Conservation (phyloP, 441 rosid species). For the Hypseocharis bilobata region DNA sequence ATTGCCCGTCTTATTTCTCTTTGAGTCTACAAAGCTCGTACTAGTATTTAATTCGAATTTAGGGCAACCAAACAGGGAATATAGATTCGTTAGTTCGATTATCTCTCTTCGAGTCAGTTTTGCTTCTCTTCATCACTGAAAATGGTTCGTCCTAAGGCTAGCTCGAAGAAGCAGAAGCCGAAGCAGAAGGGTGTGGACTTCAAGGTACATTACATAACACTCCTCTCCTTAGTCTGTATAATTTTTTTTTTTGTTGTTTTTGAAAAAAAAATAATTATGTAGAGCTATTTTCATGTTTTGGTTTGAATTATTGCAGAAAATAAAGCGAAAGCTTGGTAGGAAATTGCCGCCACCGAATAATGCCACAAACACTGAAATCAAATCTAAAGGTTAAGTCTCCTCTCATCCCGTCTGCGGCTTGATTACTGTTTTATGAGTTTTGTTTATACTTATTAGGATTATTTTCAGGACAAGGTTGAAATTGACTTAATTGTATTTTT, state of each 20-base stretch:
- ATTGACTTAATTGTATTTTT: neutral
- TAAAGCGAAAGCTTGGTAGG: conserved; percentile 78
- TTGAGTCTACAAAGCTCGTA: neutral
- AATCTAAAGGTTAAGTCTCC: conserved; percentile 55
- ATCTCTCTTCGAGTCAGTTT: neutral
- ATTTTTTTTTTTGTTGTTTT: neutral
- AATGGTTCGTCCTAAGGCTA: conserved; percentile 19
- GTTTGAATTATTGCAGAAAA: conserved; percentile 45
- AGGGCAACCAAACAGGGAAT: conserved; percentile 4
- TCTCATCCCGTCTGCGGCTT: neutral
- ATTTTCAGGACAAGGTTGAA: neutral
- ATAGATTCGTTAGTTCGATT: neutral
- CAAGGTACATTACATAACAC: conserved; percentile 1
- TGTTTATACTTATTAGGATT: neutral
- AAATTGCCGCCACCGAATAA: conserved; percentile 87
- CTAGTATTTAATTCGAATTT: neutral
- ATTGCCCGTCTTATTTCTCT: neutral
- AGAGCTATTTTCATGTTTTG: neutral
- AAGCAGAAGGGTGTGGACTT: conserved; percentile 17
- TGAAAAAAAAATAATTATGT: neutral
- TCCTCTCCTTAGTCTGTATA: neutral
- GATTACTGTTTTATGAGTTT: neutral
- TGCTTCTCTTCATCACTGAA: neutral
- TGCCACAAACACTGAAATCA: conserved; percentile 76
- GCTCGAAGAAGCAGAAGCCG: conserved; percentile 17